Evolutionary conservation across 208 protist genomes (phyloP).

Genomic region (Herpetomonas samuelpessoai): DNA sequence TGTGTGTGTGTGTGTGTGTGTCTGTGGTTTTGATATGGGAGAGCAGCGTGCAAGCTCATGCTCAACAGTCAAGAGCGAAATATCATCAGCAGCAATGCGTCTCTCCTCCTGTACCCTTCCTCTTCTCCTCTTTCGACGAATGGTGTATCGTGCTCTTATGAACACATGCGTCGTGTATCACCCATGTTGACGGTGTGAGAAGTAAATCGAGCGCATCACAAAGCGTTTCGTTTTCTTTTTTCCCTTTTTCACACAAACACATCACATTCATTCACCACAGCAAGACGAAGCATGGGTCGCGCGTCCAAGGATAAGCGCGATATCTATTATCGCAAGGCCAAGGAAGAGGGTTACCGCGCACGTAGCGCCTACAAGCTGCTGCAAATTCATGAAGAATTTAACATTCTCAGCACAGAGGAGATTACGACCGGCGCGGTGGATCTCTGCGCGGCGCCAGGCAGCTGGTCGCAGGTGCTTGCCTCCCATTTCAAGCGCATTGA

Average conservation of each 20-base stretch:
- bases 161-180: no score
- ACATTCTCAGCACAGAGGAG: slow-evolving; percentile 86
- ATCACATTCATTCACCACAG: slow-evolving; percentile 1
- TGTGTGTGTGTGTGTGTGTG: no score
- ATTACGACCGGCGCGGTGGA: slow-evolving; percentile 96
- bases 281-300: slow-evolving; percentile 71
- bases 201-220: neutral
- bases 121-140: no score
- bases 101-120: no score
- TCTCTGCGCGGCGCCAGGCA: slow-evolving; percentile 98
- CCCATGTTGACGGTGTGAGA: no score
- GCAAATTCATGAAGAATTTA: slow-evolving; percentile 98
- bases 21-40: no score
- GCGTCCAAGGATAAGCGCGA: slow-evolving; percentile 98
- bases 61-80: no score
- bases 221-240: no score
- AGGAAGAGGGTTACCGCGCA: slow-evolving; percentile 98
- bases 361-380: slow-evolving; percentile 99
- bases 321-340: slow-evolving; percentile 99
- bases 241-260: neutral
- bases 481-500: slow-evolving; percentile 28
- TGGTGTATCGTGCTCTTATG: no score
- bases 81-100: no score
- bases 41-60: no score
- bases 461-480: slow-evolving; percentile 93